Evolutionary conservation across 257 asterid genomes (phyloP).

Genomic region (Solanum clarkiae): DNA sequence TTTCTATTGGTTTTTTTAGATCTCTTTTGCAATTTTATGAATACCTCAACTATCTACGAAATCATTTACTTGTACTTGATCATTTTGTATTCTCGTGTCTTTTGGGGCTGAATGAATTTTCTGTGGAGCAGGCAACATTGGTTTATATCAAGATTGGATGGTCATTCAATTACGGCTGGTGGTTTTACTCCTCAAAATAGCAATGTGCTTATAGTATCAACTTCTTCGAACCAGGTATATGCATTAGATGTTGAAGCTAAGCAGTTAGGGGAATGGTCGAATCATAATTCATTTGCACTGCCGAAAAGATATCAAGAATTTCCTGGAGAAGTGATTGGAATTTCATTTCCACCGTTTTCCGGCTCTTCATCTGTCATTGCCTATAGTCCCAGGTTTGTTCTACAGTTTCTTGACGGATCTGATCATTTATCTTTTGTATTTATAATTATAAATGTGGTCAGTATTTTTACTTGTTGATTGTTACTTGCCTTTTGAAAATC

Average conservation of each 20-base stretch:
- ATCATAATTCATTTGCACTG: conserved; percentile 53
- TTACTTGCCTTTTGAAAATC: neutral
- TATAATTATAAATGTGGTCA: neutral
- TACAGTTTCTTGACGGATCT: neutral
- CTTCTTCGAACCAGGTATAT: conserved; percentile 86
- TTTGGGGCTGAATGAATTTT: neutral
- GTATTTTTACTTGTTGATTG: neutral
- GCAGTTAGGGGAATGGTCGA: conserved; percentile 92
- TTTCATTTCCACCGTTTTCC: conserved; percentile 69
- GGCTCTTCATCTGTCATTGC: conserved; percentile 66
- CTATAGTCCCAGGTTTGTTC: conserved; percentile 77
- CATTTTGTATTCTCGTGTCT: neutral
- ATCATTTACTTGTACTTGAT: neutral
- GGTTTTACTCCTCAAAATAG: conserved; percentile 72
- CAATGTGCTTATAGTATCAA: conserved; percentile 66
- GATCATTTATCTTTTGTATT: neutral
- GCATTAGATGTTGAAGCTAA: conserved; percentile 95
- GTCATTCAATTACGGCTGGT: conserved; percentile 90
- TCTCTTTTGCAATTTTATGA: neutral
- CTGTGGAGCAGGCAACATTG: conserved; percentile 76
- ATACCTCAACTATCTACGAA: neutral
- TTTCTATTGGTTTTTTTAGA: neutral
- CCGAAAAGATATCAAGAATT: conserved; percentile 89
- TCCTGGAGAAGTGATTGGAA: conserved; percentile 98
- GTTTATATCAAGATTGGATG: conserved; percentile 89